phyloP scores from a whole-genome alignment of 148 eudicot genomes.

The Vaccinium vitisidaea region DNA sequence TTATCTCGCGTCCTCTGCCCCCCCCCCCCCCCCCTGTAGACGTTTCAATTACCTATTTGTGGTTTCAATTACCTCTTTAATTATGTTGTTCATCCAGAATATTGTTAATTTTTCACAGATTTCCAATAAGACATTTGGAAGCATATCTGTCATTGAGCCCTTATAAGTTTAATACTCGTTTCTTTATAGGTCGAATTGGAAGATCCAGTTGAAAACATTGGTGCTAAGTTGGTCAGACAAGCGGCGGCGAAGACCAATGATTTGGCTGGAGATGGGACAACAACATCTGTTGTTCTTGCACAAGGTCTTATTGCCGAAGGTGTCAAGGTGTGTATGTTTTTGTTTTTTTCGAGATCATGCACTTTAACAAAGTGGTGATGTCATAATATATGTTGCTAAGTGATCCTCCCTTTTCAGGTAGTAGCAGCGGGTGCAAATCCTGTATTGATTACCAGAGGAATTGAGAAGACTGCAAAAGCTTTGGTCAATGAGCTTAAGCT shows the following conservation, averaged over 20 bases:
- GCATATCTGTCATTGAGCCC: background rate
- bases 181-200: slow-evolving; percentile 59
- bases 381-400: background rate
- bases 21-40: background rate
- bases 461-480: slow-evolving; percentile 64
- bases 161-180: background rate
- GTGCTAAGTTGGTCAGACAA: slow-evolving; percentile 76
- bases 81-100: background rate
- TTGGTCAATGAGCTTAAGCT: slow-evolving; percentile 55
- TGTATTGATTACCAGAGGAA: slow-evolving; percentile 67
- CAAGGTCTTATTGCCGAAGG: slow-evolving; percentile 81
- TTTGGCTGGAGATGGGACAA: slow-evolving; percentile 79
- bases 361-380: background rate
- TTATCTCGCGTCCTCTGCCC: background rate
- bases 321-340: slow-evolving; percentile 46
- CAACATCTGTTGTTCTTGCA: slow-evolving; percentile 76
- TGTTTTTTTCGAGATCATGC: background rate
- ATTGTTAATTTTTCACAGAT: background rate
- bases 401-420: slow-evolving; percentile 35
- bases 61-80: background rate
- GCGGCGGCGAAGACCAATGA: slow-evolving; percentile 82
- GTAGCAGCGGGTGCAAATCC: slow-evolving; percentile 86
- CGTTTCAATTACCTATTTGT: background rate
- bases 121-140: background rate
- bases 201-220: slow-evolving; percentile 77